phyloP scores from a whole-genome alignment of 176 grass and related monocot genomes.

The Hyparrhenia diplandra region DNA sequence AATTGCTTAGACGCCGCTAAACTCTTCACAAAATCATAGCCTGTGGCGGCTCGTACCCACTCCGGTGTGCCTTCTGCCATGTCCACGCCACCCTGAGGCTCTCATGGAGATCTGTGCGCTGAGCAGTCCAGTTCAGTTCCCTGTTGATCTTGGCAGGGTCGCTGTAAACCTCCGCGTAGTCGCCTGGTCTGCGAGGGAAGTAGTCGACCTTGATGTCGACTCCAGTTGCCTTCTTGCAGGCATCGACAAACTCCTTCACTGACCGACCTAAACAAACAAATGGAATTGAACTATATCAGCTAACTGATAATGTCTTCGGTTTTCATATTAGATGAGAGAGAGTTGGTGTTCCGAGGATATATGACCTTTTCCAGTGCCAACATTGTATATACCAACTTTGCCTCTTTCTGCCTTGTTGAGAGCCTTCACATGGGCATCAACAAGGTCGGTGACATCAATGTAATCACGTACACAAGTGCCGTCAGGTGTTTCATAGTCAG shows the following conservation, averaged over 20 bases:
- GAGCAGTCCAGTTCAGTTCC: conserved; percentile 84
- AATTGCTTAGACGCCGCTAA: not conserved
- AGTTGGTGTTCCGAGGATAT: not conserved
- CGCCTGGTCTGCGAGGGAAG: conserved; percentile 68
- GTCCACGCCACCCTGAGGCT: conserved; percentile 75
- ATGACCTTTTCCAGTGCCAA: conserved; percentile 92
- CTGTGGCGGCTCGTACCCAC: conserved; percentile 50
- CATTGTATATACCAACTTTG: conserved; percentile 92
- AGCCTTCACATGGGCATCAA: conserved; percentile 87
- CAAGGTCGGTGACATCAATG: conserved; percentile 92
- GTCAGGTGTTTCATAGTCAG: conserved; percentile 75
- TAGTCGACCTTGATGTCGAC: conserved; percentile 76
- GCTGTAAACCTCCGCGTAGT: conserved; percentile 89
- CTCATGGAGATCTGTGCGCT: conserved; percentile 61
- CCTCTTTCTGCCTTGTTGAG: conserved; percentile 73
- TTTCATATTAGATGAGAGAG: not conserved
- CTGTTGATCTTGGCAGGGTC: conserved; percentile 66
- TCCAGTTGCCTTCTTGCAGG: conserved; percentile 83
- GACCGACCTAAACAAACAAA: conserved; percentile 51
- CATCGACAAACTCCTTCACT: conserved; percentile 91
- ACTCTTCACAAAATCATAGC: conserved; percentile 50
- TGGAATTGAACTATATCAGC: not conserved
- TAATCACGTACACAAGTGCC: conserved; percentile 90
- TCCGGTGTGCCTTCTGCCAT: conserved; percentile 76
- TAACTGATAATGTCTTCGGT: not conserved